These are phyloP conservation scores for Claviceps capensis DNA, from an alignment of 2,329 filamentous ascomycete genomes.

Conservation along the genomic window DNA sequence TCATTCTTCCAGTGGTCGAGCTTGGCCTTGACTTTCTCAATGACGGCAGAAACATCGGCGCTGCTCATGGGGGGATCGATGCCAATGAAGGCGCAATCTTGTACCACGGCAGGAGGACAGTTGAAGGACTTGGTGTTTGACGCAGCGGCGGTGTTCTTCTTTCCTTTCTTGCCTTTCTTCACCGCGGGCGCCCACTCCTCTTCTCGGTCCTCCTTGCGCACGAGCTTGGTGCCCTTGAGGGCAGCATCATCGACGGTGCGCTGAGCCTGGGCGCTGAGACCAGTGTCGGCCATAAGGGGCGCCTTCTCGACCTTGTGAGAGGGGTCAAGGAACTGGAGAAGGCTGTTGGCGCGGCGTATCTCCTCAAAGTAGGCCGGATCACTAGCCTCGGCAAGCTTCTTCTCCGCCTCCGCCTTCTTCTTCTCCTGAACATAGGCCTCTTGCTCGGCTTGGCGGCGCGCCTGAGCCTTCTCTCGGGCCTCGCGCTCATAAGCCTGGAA, in stretches of 20 bases:
- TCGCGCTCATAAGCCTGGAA: slow-evolving; percentile 73
- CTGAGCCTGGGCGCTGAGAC: slow-evolving; percentile 64
- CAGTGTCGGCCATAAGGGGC: slow-evolving; percentile 49
- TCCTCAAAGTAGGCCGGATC: slow-evolving; percentile 85
- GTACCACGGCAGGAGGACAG: slow-evolving; percentile 80
- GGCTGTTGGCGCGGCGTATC: slow-evolving; percentile 74
- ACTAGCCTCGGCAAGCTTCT: slow-evolving; percentile 66
- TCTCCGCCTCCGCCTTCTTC: slow-evolving; percentile 62
- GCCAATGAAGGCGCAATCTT: slow-evolving; percentile 73
- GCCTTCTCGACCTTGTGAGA: slow-evolving; percentile 52
- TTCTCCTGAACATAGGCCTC: slow-evolving; percentile 57
- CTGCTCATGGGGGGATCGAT: slow-evolving; percentile 81
- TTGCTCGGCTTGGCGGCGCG: slow-evolving; percentile 71
- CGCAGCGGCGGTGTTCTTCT: slow-evolving; percentile 39
- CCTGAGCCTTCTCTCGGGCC: slow-evolving; percentile 58
- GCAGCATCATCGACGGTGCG: slow-evolving; percentile 75
- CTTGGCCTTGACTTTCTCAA: slow-evolving; percentile 89
- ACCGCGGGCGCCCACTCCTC: slow-evolving; percentile 73
- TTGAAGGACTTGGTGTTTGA: slow-evolving; percentile 52
- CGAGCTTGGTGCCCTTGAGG: slow-evolving; percentile 71
- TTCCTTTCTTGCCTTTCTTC: slow-evolving; percentile 82
- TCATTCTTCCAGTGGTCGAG: slow-evolving; percentile 82
- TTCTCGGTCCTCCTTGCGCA: slow-evolving; percentile 76
- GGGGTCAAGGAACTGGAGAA: slow-evolving; percentile 87
- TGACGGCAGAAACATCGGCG: slow-evolving; percentile 61